Evolutionary conservation across 1,139 yeast genomes (phyloP).

Genomic region (Geotrichum aggregatum): DNA sequence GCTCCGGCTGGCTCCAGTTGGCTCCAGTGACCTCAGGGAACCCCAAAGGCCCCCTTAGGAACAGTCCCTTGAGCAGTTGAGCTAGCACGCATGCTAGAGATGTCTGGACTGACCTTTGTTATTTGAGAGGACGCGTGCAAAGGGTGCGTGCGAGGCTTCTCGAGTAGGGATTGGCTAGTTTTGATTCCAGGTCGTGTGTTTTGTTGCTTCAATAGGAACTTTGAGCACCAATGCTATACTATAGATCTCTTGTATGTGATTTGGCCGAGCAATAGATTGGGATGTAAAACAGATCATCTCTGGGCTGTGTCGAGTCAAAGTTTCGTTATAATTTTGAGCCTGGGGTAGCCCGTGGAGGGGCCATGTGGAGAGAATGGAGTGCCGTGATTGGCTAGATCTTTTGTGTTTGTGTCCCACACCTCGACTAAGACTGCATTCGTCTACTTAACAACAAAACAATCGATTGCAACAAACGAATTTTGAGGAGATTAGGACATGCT

Average conservation of each 20-base stretch:
- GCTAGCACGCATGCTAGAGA: neutral
- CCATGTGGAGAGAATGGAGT: slow-evolving; percentile 1
- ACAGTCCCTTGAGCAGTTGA: neutral
- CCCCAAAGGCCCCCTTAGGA: neutral
- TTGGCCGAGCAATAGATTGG: neutral
- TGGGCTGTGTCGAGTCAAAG: too few species aligned
- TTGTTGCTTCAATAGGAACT: neutral
- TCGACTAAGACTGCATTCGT: neutral
- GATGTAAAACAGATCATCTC: neutral
- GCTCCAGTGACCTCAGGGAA: neutral
- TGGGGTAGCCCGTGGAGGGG: neutral
- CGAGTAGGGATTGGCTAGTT: neutral
- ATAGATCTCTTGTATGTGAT: too few species aligned
- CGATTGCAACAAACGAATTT: too few species aligned
- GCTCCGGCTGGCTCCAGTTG: neutral
- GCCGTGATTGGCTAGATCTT: neutral
- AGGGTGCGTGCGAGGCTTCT: slow-evolving; percentile 3
- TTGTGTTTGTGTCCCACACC: neutral
- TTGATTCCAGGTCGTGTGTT: neutral
- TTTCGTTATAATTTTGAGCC: too few species aligned
- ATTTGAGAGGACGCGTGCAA: neutral
- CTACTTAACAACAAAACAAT: too few species aligned
- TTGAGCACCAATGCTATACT: neutral
- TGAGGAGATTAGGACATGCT: too few species aligned
- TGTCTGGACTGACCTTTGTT: too few species aligned